phyloP scores from a whole-genome alignment of 805 yeast genomes.

The Yarrowia phangngaensis region DNA sequence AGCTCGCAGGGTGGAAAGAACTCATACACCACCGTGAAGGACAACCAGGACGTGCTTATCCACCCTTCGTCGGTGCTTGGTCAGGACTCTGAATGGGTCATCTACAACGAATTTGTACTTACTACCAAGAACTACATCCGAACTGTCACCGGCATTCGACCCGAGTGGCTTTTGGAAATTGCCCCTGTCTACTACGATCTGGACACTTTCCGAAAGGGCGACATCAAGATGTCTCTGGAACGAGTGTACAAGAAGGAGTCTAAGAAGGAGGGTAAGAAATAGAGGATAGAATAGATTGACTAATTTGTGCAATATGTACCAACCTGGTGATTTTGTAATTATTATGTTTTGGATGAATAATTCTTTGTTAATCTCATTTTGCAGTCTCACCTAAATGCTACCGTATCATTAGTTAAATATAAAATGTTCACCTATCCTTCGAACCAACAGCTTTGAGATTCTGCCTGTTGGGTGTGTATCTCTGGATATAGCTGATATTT shows the following conservation, averaged over 20 bases:
- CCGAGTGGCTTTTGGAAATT: slow-evolving; percentile 86
- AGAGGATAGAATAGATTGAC: slow-evolving; percentile 6
- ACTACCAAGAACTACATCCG: slow-evolving; percentile 92
- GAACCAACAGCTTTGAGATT: too few species aligned
- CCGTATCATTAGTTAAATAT: too few species aligned
- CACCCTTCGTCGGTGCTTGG: slow-evolving; percentile 92
- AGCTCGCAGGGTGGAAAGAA: slow-evolving; percentile 41
- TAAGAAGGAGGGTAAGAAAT: slow-evolving; percentile 34
- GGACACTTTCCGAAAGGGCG: slow-evolving; percentile 62
- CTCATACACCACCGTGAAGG: slow-evolving; percentile 88
- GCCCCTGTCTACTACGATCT: slow-evolving; percentile 71
- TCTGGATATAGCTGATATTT: too few species aligned
- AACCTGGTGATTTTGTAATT: too few species aligned
- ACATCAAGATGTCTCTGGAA: slow-evolving; percentile 65
- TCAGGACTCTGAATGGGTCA: slow-evolving; percentile 88
- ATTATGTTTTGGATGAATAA: too few species aligned
- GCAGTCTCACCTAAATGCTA: too few species aligned
- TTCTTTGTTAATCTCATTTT: too few species aligned
- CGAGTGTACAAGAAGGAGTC: slow-evolving; percentile 49
- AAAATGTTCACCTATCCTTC: too few species aligned
- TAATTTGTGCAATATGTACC: too few species aligned
- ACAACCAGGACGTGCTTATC: slow-evolving; percentile 89
- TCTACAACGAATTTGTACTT: slow-evolving; percentile 91
- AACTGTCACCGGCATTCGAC: slow-evolving; percentile 84
- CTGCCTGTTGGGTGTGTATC: too few species aligned